These are phyloP conservation scores for Fagopyrum esculentum DNA, from an alignment of 148 eudicot genomes.

Conservation along the genomic window DNA sequence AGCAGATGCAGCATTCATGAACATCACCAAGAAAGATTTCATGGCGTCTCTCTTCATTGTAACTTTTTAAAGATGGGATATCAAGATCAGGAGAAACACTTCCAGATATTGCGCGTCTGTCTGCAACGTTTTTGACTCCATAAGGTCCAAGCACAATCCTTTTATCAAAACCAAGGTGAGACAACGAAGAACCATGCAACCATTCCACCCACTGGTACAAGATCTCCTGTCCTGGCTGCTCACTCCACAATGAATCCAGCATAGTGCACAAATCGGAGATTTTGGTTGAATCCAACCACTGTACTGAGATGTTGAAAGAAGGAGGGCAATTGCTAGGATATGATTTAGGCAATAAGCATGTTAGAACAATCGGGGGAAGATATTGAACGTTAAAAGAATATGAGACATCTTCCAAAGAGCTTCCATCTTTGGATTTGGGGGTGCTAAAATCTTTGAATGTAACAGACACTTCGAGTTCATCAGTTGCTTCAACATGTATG, in stretches of 20 bases:
- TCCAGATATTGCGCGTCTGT: conserved; percentile 78
- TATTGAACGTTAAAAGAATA: conserved; percentile 67
- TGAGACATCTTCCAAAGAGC: conserved; percentile 40
- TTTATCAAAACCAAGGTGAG: conserved; percentile 58
- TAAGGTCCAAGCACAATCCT: conserved; percentile 75
- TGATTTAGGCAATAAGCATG: conserved; percentile 74
- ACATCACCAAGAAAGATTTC: conserved; percentile 53
- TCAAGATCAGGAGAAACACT: conserved; percentile 74
- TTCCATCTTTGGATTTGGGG: conserved; percentile 19
- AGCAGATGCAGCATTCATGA: conserved; percentile 87
- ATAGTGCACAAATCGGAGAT: conserved; percentile 59
- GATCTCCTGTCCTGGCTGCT: conserved; percentile 77
- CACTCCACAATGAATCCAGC: conserved; percentile 81
- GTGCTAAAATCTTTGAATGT: conserved; percentile 33
- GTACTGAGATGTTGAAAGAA: conserved; percentile 64
- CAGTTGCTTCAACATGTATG: conserved; percentile 51
- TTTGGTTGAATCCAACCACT: conserved; percentile 61
- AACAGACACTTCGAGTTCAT: conserved; percentile 48
- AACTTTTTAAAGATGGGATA: conserved; percentile 73
- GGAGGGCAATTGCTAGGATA: conserved; percentile 83
- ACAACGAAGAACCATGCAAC: conserved; percentile 59
- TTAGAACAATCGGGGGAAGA: conserved; percentile 71
- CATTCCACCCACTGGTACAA: conserved; percentile 82
- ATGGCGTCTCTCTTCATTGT: conserved; percentile 51
- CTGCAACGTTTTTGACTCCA: conserved; percentile 38